Base-by-base conservation (phyloP, 2,329 filamentous ascomycete species). In the Sporothrix pallida region DNA sequence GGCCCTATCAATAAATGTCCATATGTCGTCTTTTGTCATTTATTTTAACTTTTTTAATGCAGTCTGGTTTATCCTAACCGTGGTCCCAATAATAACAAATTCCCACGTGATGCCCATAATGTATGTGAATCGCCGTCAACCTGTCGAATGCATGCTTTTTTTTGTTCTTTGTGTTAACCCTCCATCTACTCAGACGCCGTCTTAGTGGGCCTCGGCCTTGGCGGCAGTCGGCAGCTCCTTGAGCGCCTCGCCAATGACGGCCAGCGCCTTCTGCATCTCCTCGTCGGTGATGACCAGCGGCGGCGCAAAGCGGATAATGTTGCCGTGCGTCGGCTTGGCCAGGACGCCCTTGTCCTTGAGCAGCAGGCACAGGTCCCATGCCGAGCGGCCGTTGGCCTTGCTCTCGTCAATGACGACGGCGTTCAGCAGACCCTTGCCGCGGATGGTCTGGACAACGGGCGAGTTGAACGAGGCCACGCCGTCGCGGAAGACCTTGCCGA, bases 251-350 rank as follows among this genome's bases (percentile, higher is more conserved):
- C 90, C 87, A 80, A 99, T 97, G 79, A 96, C 95, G 71, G 82
- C 82, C 72, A 98, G 82, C 0, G 95, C 92, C 80, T 90, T 88
- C 78, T 90, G 87, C 77, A 99, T 91, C 84, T 99, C 90, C 75
- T 91, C 88, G 80, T 98, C 94, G 37, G 91, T 94, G 79, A 99
- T 98, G 77, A 99, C 94, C 72, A 99, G 86, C 23, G 96, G 96
- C 65, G 96, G 96, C n/a, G 96, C 96, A 75, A 99, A 92, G 74
- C 96, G 93, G 81, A 99, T 99, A 82, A 99, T 98, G 83, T 98
- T 98, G 80, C 97, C 92, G 83, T 99, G 96, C 7, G 96, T 99
- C 44, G 96, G 96, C 88, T 99, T 99, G 79, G 96, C 96, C 88
- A 99, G 82, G 73, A 99, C 85, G 74, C 96, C 96, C 88, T 98